Percentiles rank a stretch among this genome's conserved stretches.
Evolutionary conservation across 2,329 filamentous ascomycete species (phyloP).

Genomic region (Alternaria sp.): DNA sequence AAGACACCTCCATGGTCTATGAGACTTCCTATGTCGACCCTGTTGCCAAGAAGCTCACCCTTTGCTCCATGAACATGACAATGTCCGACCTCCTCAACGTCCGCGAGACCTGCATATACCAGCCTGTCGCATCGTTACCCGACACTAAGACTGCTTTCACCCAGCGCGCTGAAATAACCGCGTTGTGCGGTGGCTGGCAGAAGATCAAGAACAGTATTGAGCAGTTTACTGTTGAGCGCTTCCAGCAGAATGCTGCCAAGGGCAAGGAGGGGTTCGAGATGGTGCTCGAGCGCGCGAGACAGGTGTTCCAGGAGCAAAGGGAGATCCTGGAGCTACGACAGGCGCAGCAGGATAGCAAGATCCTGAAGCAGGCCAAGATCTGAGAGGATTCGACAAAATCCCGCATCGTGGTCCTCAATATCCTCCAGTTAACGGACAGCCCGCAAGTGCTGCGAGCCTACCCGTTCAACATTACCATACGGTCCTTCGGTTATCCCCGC

Average conservation of each 20-base stretch:
- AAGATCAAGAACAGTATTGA: slow-evolving; percentile 96
- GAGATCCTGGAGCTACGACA: slow-evolving; percentile 64
- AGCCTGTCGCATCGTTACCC: slow-evolving; percentile 63
- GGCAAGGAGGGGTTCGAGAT: slow-evolving; percentile 95
- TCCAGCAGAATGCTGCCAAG: slow-evolving; percentile 89
- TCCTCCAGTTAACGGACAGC: not conserved
- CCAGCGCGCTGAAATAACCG: slow-evolving; percentile 92
- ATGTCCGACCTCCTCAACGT: slow-evolving; percentile 90
- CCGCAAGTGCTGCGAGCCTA: slow-evolving; percentile 11
- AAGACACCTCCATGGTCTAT: slow-evolving; percentile 86
- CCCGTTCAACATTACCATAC: not conserved
- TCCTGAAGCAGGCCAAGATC: slow-evolving; percentile 43
- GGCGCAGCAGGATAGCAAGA: slow-evolving; percentile 52
- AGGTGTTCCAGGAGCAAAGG: slow-evolving; percentile 89
- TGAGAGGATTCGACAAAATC: slow-evolving; percentile 38
- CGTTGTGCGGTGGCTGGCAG: slow-evolving; percentile 95
- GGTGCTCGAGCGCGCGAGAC: slow-evolving; percentile 90
- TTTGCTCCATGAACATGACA: slow-evolving; percentile 95
- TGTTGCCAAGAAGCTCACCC: slow-evolving; percentile 82
- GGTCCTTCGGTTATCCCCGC: not conserved
- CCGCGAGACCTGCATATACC: slow-evolving; percentile 90
- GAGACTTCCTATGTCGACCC: slow-evolving; percentile 97
- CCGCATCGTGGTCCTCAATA: too few species aligned
- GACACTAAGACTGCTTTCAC: slow-evolving; percentile 76
- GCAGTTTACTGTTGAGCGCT: slow-evolving; percentile 85